Evolutionary conservation across 2,329 filamentous ascomycete genomes (phyloP).

Genomic region (Curvularia sp.): DNA sequence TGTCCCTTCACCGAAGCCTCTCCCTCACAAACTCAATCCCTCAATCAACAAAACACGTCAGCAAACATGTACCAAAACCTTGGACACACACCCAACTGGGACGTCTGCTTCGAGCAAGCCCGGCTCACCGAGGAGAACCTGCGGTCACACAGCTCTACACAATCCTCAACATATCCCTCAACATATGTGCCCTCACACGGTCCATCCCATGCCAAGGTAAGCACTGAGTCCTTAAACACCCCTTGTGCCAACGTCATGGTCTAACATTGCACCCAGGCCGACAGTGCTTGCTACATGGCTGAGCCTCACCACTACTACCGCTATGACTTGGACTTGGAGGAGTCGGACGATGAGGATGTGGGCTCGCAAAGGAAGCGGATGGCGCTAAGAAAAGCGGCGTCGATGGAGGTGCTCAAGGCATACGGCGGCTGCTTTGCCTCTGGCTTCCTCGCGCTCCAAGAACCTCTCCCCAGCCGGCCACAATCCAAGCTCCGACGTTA

Average conservation of each 20-base stretch:
- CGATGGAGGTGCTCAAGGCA: slow-evolving; percentile 41
- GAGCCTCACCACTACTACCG: slow-evolving; percentile 28
- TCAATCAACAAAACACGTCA: not conserved
- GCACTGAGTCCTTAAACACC: slow-evolving; percentile 1
- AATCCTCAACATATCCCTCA: slow-evolving; percentile 32
- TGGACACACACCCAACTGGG: slow-evolving; percentile 18
- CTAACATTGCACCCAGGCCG: slow-evolving; percentile 16
- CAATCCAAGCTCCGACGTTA: slow-evolving; percentile 25
- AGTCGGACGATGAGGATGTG: slow-evolving; percentile 34
- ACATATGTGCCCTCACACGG: slow-evolving; percentile 30
- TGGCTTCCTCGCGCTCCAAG: slow-evolving; percentile 37
- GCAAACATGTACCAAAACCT: slow-evolving; percentile 22
- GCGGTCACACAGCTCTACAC: slow-evolving; percentile 36
- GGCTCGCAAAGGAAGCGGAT: slow-evolving; percentile 27
- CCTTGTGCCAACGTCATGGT: not conserved
- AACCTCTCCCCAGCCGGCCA: slow-evolving; percentile 31
- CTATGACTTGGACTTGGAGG: slow-evolving; percentile 28
- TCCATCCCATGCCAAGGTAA: slow-evolving; percentile 33
- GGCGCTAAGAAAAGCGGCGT: slow-evolving; percentile 34
- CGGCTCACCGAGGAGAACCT: slow-evolving; percentile 44
- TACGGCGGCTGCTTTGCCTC: slow-evolving; percentile 44
- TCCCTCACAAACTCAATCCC: not conserved
- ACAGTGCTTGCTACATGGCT: slow-evolving; percentile 18
- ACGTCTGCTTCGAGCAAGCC: slow-evolving; percentile 17
- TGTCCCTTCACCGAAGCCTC: not conserved